Conservation (phyloP, 805 yeast species). For the Danielozyma ontarioensis region DNA sequence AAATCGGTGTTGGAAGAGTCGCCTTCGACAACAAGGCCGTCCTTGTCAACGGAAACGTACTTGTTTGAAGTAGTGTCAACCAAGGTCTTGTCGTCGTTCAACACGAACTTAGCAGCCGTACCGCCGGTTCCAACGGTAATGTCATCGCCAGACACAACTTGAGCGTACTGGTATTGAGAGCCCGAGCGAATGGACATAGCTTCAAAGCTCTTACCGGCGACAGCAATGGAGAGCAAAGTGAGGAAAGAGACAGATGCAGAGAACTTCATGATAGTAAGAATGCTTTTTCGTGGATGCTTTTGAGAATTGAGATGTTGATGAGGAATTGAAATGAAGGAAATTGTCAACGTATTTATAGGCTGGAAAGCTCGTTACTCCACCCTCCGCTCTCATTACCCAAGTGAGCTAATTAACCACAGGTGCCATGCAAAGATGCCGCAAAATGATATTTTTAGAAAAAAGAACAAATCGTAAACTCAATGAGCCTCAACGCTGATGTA, state of each 20-base stretch:
- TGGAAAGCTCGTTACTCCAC: too few species aligned
- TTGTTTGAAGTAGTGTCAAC: conserved; percentile 12
- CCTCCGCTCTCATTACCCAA: too few species aligned
- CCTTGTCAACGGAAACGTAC: conserved; percentile 8
- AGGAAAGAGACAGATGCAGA: conserved; percentile 13
- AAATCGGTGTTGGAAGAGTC: conserved; percentile 5
- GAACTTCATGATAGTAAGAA: neutral
- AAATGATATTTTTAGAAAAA: too few species aligned
- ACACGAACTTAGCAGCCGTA: conserved; percentile 10
- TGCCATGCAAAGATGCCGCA: too few species aligned
- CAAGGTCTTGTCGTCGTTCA: conserved; percentile 20
- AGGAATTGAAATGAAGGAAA: too few species aligned
- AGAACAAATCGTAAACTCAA: too few species aligned
- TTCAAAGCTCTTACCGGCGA: conserved; percentile 16
- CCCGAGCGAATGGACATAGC: conserved; percentile 21
- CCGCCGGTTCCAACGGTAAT: conserved; percentile 8
- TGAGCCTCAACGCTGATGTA: too few species aligned
- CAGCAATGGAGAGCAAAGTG: conserved; percentile 17
- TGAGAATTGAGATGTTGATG: too few species aligned
- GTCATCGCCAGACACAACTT: conserved; percentile 3
- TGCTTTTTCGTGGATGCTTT: too few species aligned
- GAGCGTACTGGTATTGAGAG: conserved; percentile 17
- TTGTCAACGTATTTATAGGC: too few species aligned
- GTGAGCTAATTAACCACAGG: too few species aligned
- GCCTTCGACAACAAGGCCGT: conserved; percentile 2